Base-by-base conservation (phyloP, 2,329 filamentous ascomycete genomes). In the Colletotrichum shisoi region DNA sequence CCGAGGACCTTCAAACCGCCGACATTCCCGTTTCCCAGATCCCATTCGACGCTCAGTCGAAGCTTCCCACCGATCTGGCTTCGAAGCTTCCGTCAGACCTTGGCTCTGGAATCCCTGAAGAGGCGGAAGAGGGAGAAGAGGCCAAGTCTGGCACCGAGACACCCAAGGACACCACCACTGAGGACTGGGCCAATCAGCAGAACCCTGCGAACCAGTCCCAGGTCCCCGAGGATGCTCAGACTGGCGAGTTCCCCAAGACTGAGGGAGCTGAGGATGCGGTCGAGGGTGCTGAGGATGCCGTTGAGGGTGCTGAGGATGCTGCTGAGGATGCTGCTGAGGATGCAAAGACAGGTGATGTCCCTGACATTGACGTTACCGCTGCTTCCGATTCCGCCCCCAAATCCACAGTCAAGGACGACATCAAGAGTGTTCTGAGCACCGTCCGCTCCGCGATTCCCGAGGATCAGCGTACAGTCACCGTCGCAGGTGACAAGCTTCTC, bases 1-100 rank as follows among this genome's bases (percentile, higher is more conserved):
- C 71, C 11, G 67, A 71, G 3, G 67, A 71, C 15, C 2, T 71
- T 7, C 57, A 71, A 59, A 63, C 68, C 4, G 62, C 66, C 57
- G 65, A 68, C 37, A 68, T 68, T 7, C 65, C 65, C 4, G 65
- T 68, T 4, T 68, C 65, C 1, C 65, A 68, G 27, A 68, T 68
- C 17, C 65, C 62, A 4, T 51, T 65, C 5, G 65, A 68, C 1
- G 65, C 61, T 31, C 61, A 65, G 13, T 59, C 65, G 1, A 64
- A 68, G 49, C 65, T 68, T 0, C 65, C 65, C n/a, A 52, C 51
- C 11, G 63, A 67, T 15, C 17, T 67, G 13, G 63, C 62, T 4
- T 66, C 63, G 6, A 61, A 63, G 44, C 58, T 66, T 15, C 63
- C 63, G 1, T 61, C 61, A 11, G 51, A 66, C 9, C 31, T 67